Conservation (phyloP, 768 basidiomycete genomes). For the Saitozyma sp. region DNA sequence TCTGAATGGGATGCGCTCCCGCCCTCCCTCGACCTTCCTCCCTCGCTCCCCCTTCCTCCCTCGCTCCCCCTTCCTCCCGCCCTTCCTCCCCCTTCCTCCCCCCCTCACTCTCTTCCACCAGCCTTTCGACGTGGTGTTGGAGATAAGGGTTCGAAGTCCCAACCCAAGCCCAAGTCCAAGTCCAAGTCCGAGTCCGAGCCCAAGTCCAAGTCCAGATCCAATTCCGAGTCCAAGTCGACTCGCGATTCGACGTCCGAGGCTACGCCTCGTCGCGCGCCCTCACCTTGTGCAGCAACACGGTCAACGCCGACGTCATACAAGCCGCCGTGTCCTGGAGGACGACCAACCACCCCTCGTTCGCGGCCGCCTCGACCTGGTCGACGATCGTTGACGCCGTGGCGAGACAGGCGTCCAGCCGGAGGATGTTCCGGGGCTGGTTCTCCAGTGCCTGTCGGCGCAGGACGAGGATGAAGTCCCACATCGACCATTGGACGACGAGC, state of each 20-base stretch:
- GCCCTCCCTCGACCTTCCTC: no score
- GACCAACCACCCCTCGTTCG: constrained; percentile 20
- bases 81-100: no score
- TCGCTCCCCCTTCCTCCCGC: no score
- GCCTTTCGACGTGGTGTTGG: no score
- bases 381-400: constrained; percentile 17
- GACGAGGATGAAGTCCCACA: constrained; percentile 24
- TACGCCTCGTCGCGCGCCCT: neutral
- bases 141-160: no score
- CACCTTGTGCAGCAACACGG: constrained; percentile 25
- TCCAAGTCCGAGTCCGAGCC: no score
- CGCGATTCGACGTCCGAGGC: no score
- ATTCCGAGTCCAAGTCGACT: no score
- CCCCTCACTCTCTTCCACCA: no score
- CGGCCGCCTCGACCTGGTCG: constrained; percentile 21
- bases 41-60: no score
- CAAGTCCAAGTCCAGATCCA: no score
- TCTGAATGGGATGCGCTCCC: neutral
- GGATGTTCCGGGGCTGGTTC: constrained; percentile 8
- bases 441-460: constrained; percentile 22
- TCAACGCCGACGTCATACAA: constrained; percentile 31
- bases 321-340: constrained; percentile 35
- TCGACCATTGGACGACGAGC: constrained; percentile 26
- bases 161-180: no score
- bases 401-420: constrained; percentile 25